Conservation (phyloP, 2,329 filamentous ascomycete genomes). For the Coniella lustricola region DNA sequence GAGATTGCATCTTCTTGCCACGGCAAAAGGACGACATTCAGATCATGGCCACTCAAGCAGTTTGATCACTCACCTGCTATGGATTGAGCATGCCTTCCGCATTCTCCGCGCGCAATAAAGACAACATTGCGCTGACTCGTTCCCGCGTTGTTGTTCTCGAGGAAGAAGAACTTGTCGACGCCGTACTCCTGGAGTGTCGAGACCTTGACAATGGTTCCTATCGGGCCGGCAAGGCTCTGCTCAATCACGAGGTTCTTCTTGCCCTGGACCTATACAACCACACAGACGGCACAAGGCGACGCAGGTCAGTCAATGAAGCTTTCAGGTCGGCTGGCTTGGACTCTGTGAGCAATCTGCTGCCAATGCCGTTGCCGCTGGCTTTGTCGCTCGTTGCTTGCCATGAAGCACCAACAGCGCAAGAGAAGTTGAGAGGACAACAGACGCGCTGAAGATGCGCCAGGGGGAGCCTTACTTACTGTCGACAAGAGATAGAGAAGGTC, state of each 20-base stretch:
- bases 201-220: constrained; percentile 90
- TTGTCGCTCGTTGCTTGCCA: background rate
- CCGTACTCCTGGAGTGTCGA: constrained; percentile 94
- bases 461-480: constrained; percentile 63
- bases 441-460: background rate
- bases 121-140: constrained; percentile 91
- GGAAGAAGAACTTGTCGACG: constrained; percentile 93
- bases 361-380: no score
- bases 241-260: constrained; percentile 98
- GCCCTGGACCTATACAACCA: constrained; percentile 67
- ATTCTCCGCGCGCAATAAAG: constrained; percentile 88
- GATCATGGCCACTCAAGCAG: background rate
- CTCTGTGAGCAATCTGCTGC: no score
- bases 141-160: constrained; percentile 94
- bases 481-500: constrained; percentile 88
- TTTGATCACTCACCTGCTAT: constrained; percentile 71
- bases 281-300: constrained; percentile 4
- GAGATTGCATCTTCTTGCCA: no score
- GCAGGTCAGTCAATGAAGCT: constrained; percentile 14
- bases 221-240: constrained; percentile 77
- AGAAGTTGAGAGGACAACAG: background rate
- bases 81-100: constrained; percentile 70
- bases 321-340: background rate
- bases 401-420: constrained; percentile 8
- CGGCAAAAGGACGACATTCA: no score